Evolutionary conservation across 257 asterid genomes (phyloP), one percentile per base, ranked within the genome.

Genomic region (Fraxinus quadrangulata): DNA sequence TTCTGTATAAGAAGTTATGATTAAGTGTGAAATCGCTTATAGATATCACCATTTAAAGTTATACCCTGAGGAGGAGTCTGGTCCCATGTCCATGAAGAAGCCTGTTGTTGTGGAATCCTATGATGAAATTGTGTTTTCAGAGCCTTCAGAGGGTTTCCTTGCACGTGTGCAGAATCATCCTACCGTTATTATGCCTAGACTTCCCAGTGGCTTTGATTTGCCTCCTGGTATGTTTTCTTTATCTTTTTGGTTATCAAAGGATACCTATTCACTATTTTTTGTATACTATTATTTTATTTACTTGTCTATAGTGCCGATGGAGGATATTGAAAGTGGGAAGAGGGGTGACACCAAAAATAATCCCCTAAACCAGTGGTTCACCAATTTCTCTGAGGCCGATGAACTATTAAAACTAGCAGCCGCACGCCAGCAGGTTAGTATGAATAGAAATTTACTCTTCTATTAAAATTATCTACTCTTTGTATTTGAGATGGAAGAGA

Each of bases 361-460:
- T 85, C 86, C 96, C 77, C 86, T 91, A 77, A 83, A 72, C 81
- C 99, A 91, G 86, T 94, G 92, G 91, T 92, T 91, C 84, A 84
- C 92, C 76, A 90, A 82, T 79, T 94, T 92, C 82, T 92, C 99
- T 0, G 97, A 92, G 87, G 97, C 97, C 37, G 99, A 91, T 79
- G 99, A 91, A 86, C 87, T 95, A 79, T 85, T 95, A 85, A 88
- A 91, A 82, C 96, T 95, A 75, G 96, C 96, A 67, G 96, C 96
- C 67, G 98, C 97, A 79, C 94, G 97, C 54, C 97, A 92, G 84
- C 96, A 95, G 97, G 99, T 94, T 56, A 77, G 74, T 81, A 71
- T 69, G 65, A 77, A 34, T 75, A 31, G 76, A 70, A 63, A 63
- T 9, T 63, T 63, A 63, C 69, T 23, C 69, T 63, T 24, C 31